Evolutionary conservation across 2,329 filamentous ascomycete species (phyloP).

Genomic region (Ophiostoma perfectum): DNA sequence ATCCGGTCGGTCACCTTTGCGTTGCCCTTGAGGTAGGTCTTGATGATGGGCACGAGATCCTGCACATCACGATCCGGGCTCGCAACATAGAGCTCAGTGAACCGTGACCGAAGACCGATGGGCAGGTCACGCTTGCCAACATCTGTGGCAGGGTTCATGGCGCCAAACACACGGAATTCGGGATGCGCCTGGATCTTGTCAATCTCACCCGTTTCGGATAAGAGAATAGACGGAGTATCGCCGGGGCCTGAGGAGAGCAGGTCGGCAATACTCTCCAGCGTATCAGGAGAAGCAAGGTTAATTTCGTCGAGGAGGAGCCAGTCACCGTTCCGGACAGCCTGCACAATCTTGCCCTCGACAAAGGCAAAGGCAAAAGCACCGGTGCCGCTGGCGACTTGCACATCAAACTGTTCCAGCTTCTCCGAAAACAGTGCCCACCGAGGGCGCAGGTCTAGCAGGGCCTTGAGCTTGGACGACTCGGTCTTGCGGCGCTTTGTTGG

Average conservation of each 20-base stretch:
- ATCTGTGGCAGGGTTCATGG: constrained; percentile 98
- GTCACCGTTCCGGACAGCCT: constrained; percentile 90
- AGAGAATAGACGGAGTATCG: constrained; percentile 71
- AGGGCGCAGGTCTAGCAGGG: constrained; percentile 51
- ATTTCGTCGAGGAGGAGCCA: constrained; percentile 98
- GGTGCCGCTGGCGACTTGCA: constrained; percentile 67
- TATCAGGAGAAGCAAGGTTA: constrained; percentile 91
- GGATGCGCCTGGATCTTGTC: constrained; percentile 85
- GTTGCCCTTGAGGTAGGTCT: constrained; percentile 73
- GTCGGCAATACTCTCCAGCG: constrained; percentile 87
- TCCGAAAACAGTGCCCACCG: constrained; percentile 77
- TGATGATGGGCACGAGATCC: constrained; percentile 81
- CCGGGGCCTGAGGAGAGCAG: constrained; percentile 69
- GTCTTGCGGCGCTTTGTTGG: constrained; percentile 66
- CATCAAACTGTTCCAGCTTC: constrained; percentile 71
- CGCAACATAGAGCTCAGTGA: constrained; percentile 91
- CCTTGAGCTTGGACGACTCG: constrained; percentile 61
- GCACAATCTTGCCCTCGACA: constrained; percentile 91
- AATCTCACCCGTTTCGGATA: constrained; percentile 90
- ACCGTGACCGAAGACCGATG: constrained; percentile 79
- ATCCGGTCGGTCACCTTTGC: constrained; percentile 67
- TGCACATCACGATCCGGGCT: constrained; percentile 83
- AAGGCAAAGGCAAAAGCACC: constrained; percentile 89
- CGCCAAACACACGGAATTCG: constrained; percentile 91
- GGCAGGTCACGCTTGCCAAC: constrained; percentile 93